Evolutionary conservation across 2,329 filamentous ascomycete genomes (phyloP), one percentile per base, ranked within the genome.

Genomic region (Claviceps digitariae): DNA sequence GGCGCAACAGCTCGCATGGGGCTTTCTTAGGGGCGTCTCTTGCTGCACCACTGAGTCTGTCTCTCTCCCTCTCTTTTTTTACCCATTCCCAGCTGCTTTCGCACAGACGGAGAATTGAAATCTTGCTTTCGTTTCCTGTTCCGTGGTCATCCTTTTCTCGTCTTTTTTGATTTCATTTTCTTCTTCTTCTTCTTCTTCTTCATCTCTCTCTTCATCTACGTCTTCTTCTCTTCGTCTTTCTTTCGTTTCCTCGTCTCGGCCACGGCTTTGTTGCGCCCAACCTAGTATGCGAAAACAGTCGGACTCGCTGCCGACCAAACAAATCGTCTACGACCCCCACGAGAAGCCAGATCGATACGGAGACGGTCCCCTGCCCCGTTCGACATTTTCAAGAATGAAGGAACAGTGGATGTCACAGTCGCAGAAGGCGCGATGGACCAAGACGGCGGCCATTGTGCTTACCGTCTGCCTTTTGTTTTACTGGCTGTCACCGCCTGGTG

Each of bases 281-380:
- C 40, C n/a, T 63, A 63, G 62, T 61, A 84, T 84, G 81, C 77
- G 80, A 75, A 81, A 79, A 71, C 79, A 78, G 66, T 82, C 79
- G 58, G 77, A 82, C 56, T 82, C 81, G 64, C 67, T 82, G 67
- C 78, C 80, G 66, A 82, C 77, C 40, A 70, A 79, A 70, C 76
- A 80, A 64, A 68, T 72, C 64, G 73, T 71, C 62, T 71, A 74
- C 75, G 81, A 84, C 64, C 79, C 78, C 57, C 70, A 79, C 78
- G 81, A 84, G 69, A 84, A 84, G 64, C 75, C 76, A 62, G 78
- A 73, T 63, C 77, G 81, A 62, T 84, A 84, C 71, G 69, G 71
- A 61, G 67, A 71, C 61, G 69, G 72, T 59, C 71, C 70, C 64
- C 69, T 73, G 60, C 64, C 67, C 62, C 71, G 70, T 62, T 67